Percentiles rank a stretch among this genome's conserved stretches.
phyloP scores from a whole-genome alignment of 805 yeast genomes.

The Starmerella khaoyaiensis region DNA sequence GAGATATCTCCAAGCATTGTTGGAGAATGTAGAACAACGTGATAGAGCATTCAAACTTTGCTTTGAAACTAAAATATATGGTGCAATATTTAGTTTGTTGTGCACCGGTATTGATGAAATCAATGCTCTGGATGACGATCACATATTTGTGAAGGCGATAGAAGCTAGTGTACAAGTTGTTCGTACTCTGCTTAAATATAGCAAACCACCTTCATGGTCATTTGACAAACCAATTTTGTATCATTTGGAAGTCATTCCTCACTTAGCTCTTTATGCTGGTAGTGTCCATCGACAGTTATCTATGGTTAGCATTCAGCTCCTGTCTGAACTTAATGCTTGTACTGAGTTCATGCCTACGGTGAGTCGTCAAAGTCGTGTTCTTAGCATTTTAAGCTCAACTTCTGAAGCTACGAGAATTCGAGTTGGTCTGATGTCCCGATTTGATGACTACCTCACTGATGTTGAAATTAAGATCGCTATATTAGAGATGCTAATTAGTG shows the following conservation, averaged over 20 bases:
- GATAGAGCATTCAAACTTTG: conserved; percentile 37
- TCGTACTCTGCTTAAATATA: conserved; percentile 21
- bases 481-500: conserved; percentile 42
- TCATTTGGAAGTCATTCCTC: conserved; percentile 59
- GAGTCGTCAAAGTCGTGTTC: conserved; percentile 42
- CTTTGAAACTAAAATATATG: conserved; percentile 46
- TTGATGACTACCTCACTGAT: conserved; percentile 28
- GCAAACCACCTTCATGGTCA: conserved; percentile 23
- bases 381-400: conserved; percentile 59
- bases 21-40: not conserved
- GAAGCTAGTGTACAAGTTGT: conserved; percentile 35
- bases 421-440: conserved; percentile 56
- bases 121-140: conserved; percentile 28
- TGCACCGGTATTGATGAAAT: conserved; percentile 49
- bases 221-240: conserved; percentile 49
- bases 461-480: conserved; percentile 39
- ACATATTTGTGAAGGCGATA: conserved; percentile 31
- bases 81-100: conserved; percentile 43
- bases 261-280: conserved; percentile 64
- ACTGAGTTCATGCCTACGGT: conserved; percentile 34
- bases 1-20: conserved; percentile 36
- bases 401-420: conserved; percentile 69
- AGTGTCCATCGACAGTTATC: conserved; percentile 40
- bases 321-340: conserved; percentile 39
- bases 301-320: conserved; percentile 38